Base-by-base conservation (phyloP, 495 filamentous ascomycete genomes). In the Neurospora sp. region DNA sequence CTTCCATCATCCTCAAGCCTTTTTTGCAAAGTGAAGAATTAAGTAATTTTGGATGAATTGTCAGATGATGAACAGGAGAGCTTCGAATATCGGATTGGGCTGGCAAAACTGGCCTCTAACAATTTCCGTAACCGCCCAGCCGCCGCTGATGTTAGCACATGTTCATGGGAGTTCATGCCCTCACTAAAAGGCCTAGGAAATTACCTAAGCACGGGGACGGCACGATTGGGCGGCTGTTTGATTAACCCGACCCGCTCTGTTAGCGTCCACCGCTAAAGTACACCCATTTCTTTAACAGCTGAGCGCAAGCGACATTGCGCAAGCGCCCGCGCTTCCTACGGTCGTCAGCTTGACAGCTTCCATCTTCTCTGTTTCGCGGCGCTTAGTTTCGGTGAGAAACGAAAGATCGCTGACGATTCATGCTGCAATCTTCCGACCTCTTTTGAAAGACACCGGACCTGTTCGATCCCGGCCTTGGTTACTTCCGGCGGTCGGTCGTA, bases 121-220 rank as follows among this genome's bases (percentile, higher is more conserved):
- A 77, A 78, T 78, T 73, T 77, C 74, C 75, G 71, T 73, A 78
- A 72, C 70, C 77, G 77, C 77, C 73, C 20, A 59, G 44, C 42
- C 54, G 23, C 54, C 54, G 54, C 54, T 5, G 27, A 66, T 71
- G 23, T 71, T 71, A 41, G 71, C 18, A 37, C 48, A 59, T 48
- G 20, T 31, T 42, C 39, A 39, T 42, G 69, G 72, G 39, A 66
- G 37, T 72, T 72, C 3, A 48, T 66, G 37, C 46, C 46, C 20
- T 0, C 23, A 35, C 10, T 27, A 27, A 59, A 48, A 5, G 4
- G 20, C 48, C 23, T 38, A 38, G 71, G 39, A 35, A 31, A 37
- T 54, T 72, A 35, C 27, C 40, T 48, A 20, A 20, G 70, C 40
- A 46, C 14, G n/a, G 16, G 11, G 41, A 44, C 59, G 62, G 39